These are phyloP conservation scores for Bacidia gigantensis DNA, from an alignment of 495 filamentous ascomycete genomes.

Conservation along the genomic window DNA sequence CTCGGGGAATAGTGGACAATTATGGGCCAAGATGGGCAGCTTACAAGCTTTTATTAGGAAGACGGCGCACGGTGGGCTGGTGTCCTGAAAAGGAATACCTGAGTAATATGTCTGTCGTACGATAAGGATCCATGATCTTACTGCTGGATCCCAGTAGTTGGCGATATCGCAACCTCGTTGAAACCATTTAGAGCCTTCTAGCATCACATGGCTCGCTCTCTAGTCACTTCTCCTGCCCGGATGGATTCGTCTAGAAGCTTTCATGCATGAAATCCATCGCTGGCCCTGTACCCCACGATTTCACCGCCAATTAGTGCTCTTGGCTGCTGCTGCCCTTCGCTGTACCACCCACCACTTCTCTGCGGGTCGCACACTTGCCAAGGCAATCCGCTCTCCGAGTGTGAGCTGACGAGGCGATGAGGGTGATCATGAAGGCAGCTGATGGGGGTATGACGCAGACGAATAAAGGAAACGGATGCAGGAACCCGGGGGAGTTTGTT, in stretches of 20 bases:
- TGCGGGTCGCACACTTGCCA: background rate
- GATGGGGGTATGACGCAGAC: background rate
- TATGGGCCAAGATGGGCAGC: background rate
- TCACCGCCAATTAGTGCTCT: background rate
- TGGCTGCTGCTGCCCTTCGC: background rate
- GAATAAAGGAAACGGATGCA: background rate
- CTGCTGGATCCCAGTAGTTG: background rate
- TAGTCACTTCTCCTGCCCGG: background rate
- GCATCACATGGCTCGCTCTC: background rate
- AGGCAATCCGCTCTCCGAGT: background rate
- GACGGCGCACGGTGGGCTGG: background rate
- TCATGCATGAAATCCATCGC: background rate
- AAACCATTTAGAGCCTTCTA: background rate
- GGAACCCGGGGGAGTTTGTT: background rate
- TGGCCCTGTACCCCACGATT: background rate
- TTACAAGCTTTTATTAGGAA: background rate
- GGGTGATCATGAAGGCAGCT: background rate
- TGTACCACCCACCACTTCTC: background rate
- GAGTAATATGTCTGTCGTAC: too few relatives aligned
- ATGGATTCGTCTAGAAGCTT: background rate
- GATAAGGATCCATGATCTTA: background rate
- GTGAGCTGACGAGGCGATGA: background rate
- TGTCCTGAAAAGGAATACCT: too few relatives aligned
- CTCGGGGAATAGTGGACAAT: background rate
- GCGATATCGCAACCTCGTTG: background rate